Conservation (phyloP, 106 monocot species). For the Narthecium ossifragum region DNA sequence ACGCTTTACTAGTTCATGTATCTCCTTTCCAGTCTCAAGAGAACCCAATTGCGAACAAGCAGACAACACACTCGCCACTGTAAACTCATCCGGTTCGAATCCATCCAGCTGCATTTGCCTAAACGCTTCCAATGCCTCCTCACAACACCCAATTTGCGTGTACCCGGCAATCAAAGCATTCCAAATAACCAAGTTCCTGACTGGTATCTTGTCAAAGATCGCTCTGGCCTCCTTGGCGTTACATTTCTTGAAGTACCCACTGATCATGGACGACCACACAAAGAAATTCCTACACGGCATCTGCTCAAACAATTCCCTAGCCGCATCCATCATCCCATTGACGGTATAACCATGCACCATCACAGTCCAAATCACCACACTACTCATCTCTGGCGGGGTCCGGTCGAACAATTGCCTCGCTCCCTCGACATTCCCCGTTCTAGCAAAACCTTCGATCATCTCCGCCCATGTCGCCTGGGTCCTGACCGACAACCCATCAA, state of each 20-base stretch:
- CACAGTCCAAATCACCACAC: constrained; percentile 51
- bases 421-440: constrained; percentile 15
- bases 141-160: constrained; percentile 43
- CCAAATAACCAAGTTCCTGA: constrained; percentile 60
- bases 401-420: constrained; percentile 45
- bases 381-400: constrained; percentile 35
- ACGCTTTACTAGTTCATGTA: constrained; percentile 30
- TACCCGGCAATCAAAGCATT: constrained; percentile 58
- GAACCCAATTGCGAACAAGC: constrained; percentile 56
- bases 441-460: constrained; percentile 55
- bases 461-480: constrained; percentile 40
- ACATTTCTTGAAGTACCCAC: constrained; percentile 60
- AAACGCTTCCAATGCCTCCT: constrained; percentile 49
- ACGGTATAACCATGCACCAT: constrained; percentile 40
- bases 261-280: constrained; percentile 60
- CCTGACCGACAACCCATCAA: constrained; percentile 9
- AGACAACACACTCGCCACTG: constrained; percentile 37
- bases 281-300: constrained; percentile 49
- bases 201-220: constrained; percentile 41
- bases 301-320: constrained; percentile 39
- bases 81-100: constrained; percentile 50
- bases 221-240: constrained; percentile 28
- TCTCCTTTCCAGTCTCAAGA: constrained; percentile 24
- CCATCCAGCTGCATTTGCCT: constrained; percentile 37
- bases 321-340: constrained; percentile 38